These are phyloP conservation scores for Allomyces macrogynus DNA, from an alignment of 192 early-diverging fungal species.

Conservation along the genomic window DNA sequence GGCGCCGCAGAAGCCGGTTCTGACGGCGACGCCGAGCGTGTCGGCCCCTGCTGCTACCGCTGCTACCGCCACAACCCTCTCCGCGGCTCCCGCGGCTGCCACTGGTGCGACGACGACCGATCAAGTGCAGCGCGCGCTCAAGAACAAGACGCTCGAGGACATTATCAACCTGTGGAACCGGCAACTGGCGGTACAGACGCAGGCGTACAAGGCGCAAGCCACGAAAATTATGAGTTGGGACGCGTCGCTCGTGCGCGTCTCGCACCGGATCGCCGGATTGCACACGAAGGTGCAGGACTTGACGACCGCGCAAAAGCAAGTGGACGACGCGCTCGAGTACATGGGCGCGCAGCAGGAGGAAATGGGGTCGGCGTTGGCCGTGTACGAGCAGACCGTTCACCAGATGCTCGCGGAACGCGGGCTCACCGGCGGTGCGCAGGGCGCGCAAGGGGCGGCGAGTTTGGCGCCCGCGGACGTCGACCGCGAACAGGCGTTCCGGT, in stretches of 20 bases:
- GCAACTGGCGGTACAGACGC: slow-evolving; percentile 55
- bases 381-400: slow-evolving; percentile 51
- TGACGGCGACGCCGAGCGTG: no score
- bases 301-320: slow-evolving; percentile 51
- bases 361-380: slow-evolving; percentile 49
- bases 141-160: slow-evolving; percentile 77
- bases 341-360: slow-evolving; percentile 72
- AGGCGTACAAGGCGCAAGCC: slow-evolving; percentile 71
- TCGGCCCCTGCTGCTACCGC: not conserved
- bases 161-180: slow-evolving; percentile 76
- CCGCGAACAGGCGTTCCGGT: slow-evolving; percentile 60
- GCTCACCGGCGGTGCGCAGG: slow-evolving; percentile 15
- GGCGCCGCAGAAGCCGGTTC: no score
- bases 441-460: slow-evolving; percentile 19
- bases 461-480: slow-evolving; percentile 55
- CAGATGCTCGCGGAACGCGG: slow-evolving; percentile 19
- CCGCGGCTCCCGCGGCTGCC: not conserved
- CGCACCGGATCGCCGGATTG: slow-evolving; percentile 53
- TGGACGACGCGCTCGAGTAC: slow-evolving; percentile 69
- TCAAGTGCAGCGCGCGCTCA: slow-evolving; percentile 20
- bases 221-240: slow-evolving; percentile 71
- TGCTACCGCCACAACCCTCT: no score
- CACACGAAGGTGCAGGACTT: slow-evolving; percentile 49
- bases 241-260: slow-evolving; percentile 62
- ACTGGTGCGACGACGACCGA: no score